Evolutionary conservation across 2,329 filamentous ascomycete species (phyloP), one percentile per base, ranked within the genome.

Genomic region (Endothia cerciana): DNA sequence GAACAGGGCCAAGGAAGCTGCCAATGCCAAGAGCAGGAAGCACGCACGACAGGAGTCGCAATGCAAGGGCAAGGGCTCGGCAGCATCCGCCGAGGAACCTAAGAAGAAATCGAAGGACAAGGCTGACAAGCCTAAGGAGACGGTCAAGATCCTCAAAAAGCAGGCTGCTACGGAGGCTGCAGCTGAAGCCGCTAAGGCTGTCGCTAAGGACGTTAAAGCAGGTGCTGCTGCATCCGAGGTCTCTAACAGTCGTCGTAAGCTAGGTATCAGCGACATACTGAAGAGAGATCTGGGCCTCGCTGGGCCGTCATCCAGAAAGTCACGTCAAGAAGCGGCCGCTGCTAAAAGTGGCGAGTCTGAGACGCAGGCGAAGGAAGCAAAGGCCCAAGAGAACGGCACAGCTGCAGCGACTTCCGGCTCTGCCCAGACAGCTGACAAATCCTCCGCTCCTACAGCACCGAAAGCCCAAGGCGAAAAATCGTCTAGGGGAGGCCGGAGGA

Each of bases 221-320:
- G 60, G 56, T 19, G 62, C 33, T 51, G 62, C 66, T 45, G 61
- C 78, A 63, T 69, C 76, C 13, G 78, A 81, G 3, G 75, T 73
- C 1, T 79, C 82, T 2, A 89, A 87, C 76, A 87, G 82, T 65
- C 84, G 86, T 36, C 81, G 85, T 82, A 87, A 38, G 85, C 87
- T 10, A 87, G 61, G 61, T 19, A 63, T 88, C 13, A 87, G 88
- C 13, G 83, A 87, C 19, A 87, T 91, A 62, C 72, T 91, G 22
- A 87, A 90, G 74, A 84, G 88, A 41, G 88, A 91, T 68, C 80
- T 90, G 22, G 88, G 88, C 25, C 81, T 91, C 0, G 89, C 85
- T 66, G 86, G 86, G 45, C 87, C 85, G 71, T 85, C 87, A 17
- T 85, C 89, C 74, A 81, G 88, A 65, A 84, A 85, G 72, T 85